Base-by-base conservation (phyloP, 2,329 filamentous ascomycete species). In the Colletotrichum gigasporum region DNA sequence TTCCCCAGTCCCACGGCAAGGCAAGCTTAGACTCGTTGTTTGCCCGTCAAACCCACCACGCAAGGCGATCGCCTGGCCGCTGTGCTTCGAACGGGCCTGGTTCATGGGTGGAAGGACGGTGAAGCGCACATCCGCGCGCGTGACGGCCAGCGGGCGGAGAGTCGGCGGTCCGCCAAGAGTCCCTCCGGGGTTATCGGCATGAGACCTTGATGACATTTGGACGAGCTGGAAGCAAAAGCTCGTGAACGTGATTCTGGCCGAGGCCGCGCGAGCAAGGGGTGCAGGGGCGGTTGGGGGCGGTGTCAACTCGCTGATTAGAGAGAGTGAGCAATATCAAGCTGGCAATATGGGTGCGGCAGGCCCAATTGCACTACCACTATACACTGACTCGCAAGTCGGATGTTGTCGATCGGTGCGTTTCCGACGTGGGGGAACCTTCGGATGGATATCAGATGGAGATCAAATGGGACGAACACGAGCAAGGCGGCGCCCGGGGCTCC, bases 361-460 rank as follows among this genome's bases (percentile, higher is more conserved):
- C 11, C 62, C 62, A 51, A 50, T 18, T 50, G 26, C 8, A 16
- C 9, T 61, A 16, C 48, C 16, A 65, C 56, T 11, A 37, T 50
- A 22, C 14, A 20, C 10, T 64, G 62, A 62, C 62, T 65, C 56
- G 48, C 48, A 35, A 16, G 28, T 18, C 10, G 48, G 7, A 54
- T 34, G 34, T 22, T 26, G 18, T 24, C 16, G 26, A 53, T 41
- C 42, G 41, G 48, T 44, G 39, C 10, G 32, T 26, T 59, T 14
- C 61, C 48, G 61, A 30, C 41, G 34, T 54, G 56, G 61, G 48
- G 56, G 54, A 45, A n/a, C 30, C n/a, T 9, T 11, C 41, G 56
- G 39, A 16, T 20, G 55, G 32, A 63, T 41, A 41, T 42, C 30
- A 59, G 55, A 54, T 53, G 41, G 26, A n/a, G n/a, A 44, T 34